phyloP scores from a whole-genome alignment of 495 filamentous ascomycete species.

The Hypoxylon crocopeplum region DNA sequence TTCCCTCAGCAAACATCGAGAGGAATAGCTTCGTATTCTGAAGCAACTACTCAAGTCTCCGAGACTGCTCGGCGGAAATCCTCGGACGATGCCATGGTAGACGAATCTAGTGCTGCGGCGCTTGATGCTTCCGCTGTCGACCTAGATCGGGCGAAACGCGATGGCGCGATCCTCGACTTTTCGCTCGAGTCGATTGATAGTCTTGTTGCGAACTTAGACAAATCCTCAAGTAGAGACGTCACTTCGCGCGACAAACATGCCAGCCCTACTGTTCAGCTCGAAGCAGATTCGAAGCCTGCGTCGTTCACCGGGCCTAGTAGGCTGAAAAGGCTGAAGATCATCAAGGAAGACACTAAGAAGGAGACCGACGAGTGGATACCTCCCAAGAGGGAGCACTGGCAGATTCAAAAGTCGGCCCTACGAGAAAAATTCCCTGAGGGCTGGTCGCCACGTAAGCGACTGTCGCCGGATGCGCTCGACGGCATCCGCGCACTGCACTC shows the following conservation, averaged over 20 bases:
- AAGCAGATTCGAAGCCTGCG: background rate
- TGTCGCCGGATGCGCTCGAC: constrained; percentile 89
- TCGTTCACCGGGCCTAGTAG: constrained; percentile 11
- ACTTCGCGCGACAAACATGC: constrained; percentile 1
- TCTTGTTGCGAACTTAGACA: constrained; percentile 17
- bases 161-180: constrained; percentile 42
- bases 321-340: constrained; percentile 32
- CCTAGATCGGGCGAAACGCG: constrained; percentile 16
- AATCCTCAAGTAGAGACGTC: background rate
- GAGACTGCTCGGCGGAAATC: background rate
- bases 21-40: background rate
- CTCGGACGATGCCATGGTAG: constrained; percentile 3
- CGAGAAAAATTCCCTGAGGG: constrained; percentile 75
- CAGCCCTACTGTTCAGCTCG: background rate
- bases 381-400: constrained; percentile 63
- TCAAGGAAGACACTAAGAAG: constrained; percentile 8
- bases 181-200: constrained; percentile 42
- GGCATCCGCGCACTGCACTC: constrained; percentile 82
- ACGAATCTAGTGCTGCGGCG: background rate
- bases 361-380: background rate
- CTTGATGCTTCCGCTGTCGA: constrained; percentile 6
- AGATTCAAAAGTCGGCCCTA: constrained; percentile 71
- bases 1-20: constrained; percentile 5
- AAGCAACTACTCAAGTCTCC: background rate
- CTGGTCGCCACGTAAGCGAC: constrained; percentile 82